Conservation (phyloP, 1,284 basidiomycete genomes). For the Heterobasidion occidentale region DNA sequence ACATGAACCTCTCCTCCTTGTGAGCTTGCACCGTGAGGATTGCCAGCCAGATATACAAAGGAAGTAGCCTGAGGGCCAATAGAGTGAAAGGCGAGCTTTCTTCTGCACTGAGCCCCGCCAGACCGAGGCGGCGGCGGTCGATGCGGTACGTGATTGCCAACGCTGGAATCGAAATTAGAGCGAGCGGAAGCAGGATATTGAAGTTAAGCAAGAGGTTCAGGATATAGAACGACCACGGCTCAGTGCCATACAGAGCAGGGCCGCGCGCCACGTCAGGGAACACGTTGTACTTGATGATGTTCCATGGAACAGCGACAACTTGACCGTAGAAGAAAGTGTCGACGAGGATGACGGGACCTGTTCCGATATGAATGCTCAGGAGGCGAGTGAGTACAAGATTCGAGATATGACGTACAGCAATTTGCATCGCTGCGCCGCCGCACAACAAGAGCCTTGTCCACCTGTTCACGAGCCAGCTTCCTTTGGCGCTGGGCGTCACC, state of each 20-base stretch:
- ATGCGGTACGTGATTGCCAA: conserved; percentile 69
- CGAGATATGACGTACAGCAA: conserved; percentile 53
- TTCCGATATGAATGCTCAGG: conserved; percentile 1
- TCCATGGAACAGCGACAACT: conserved; percentile 79
- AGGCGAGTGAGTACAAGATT: not conserved
- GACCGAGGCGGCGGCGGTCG: conserved; percentile 76
- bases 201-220: conserved; percentile 89
- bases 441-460: conserved; percentile 56
- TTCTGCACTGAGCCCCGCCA: conserved; percentile 41
- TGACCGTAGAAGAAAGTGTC: conserved; percentile 89
- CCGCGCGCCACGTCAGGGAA: conserved; percentile 74
- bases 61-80: conserved; percentile 68
- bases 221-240: conserved; percentile 79
- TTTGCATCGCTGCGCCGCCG: conserved; percentile 46
- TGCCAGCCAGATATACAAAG: conserved; percentile 85
- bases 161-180: conserved; percentile 73
- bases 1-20: conserved; percentile 99
- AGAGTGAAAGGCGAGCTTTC: conserved; percentile 75
- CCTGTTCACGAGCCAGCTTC: conserved; percentile 54
- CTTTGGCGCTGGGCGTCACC: conserved; percentile 41
- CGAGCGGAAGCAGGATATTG: conserved; percentile 80
- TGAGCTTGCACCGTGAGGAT: conserved; percentile 82
- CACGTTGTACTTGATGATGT: conserved; percentile 92
- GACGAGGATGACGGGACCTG: conserved; percentile 76
- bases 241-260: conserved; percentile 91